phyloP scores from a whole-genome alignment of 225 moss, liverwort and hornwort genomes.

The Asterella californica region DNA sequence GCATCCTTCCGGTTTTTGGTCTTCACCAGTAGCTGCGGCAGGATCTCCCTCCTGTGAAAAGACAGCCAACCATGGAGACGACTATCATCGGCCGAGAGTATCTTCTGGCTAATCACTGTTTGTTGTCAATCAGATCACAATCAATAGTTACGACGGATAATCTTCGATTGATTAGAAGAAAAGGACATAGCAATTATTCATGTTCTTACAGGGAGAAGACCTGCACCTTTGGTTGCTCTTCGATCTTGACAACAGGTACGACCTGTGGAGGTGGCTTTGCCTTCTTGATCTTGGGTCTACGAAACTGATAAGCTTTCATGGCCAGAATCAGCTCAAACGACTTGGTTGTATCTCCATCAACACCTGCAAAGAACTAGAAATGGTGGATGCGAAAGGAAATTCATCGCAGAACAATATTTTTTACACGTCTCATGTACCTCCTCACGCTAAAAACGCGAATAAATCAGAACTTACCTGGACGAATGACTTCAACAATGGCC shows the following conservation, averaged over 20 bases:
- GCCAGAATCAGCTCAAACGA: conserved; percentile 67
- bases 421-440: neutral
- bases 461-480: conserved; percentile 52
- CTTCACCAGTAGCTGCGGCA: conserved; percentile 17
- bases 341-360: conserved; percentile 55
- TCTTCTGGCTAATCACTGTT: too few species aligned
- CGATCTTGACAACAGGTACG: conserved; percentile 8
- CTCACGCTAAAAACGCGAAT: neutral
- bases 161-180: neutral
- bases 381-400: neutral
- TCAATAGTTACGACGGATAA: neutral
- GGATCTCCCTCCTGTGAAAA: conserved; percentile 21
- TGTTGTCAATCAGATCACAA: neutral
- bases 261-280: conserved; percentile 23
- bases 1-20: conserved; percentile 6
- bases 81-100: neutral
- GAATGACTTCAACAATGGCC: conserved; percentile 62
- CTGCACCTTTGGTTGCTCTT: conserved; percentile 32
- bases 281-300: conserved; percentile 56
- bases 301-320: conserved; percentile 52
- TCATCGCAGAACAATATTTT: neutral
- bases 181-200: neutral
- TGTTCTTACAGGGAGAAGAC: conserved; percentile 14
- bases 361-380: conserved; percentile 44
- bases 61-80: neutral